Conservation (phyloP, 2,329 filamentous ascomycete species). For the Neoscytalidium dimidiatum region DNA sequence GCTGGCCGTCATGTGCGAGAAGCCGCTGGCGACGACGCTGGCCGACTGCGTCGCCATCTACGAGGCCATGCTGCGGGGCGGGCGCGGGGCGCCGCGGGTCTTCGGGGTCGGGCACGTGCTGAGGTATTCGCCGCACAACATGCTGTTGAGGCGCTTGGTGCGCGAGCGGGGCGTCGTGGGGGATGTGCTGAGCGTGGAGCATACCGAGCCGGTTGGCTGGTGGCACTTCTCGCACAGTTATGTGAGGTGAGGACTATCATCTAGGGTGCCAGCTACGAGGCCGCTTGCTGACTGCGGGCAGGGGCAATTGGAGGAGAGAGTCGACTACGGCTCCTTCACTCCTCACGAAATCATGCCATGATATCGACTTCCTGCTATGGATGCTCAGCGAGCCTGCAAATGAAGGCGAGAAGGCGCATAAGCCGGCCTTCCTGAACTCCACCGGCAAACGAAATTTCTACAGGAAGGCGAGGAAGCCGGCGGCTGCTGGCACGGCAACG, state of each 20-base stretch:
- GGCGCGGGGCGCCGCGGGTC: constrained; percentile 46
- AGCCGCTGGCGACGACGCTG: constrained; percentile 81
- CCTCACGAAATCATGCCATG: constrained; percentile 93
- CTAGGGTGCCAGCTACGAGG: no score
- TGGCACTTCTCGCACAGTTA: constrained; percentile 92
- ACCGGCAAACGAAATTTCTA: constrained; percentile 78
- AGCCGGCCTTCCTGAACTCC: constrained; percentile 75
- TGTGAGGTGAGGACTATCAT: constrained; percentile 64
- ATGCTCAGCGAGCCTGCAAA: constrained; percentile 53
- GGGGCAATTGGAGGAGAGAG: constrained; percentile 90
- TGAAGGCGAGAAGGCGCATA: constrained; percentile 49
- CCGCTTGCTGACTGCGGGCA: constrained; percentile 24
- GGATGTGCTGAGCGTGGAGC: constrained; percentile 81
- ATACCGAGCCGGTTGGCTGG: constrained; percentile 92
- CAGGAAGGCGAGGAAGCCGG: constrained; percentile 72
- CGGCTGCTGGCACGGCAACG: constrained; percentile 71
- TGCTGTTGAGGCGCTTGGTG: constrained; percentile 76
- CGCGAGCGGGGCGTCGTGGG: constrained; percentile 76
- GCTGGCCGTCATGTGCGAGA: constrained; percentile 92
- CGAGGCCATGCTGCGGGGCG: constrained; percentile 49
- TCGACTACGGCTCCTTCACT: constrained; percentile 76
- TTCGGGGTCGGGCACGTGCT: constrained; percentile 95
- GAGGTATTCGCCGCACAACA: constrained; percentile 90
- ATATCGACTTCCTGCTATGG: constrained; percentile 93
- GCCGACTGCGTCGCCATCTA: constrained; percentile 77